Evolutionary conservation across 2,329 filamentous ascomycete species (phyloP), one percentile per base, ranked within the genome.

Genomic region (Fusarium pseudoanthophilum): DNA sequence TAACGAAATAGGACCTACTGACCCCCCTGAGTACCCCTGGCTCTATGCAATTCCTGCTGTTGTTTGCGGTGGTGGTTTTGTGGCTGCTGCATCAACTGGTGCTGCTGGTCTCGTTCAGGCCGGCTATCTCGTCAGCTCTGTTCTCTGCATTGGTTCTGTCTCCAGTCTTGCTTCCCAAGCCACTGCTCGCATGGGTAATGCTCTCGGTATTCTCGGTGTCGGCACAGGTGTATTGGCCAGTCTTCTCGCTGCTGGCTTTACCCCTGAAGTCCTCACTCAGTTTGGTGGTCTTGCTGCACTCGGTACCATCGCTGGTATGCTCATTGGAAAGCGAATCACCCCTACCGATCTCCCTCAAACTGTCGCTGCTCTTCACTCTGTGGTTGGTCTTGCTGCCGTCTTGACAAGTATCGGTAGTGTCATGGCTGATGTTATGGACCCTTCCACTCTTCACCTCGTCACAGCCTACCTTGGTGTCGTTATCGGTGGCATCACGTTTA

Each of bases 401-500:
- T 82, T 97, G 76, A 97, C 95, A 4, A 96, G 93, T 77, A 93
- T 96, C 71, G 95, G 94, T 55, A 95, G 93, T 73, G 93, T 97
- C 24, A 90, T 97, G 87, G 90, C 90, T 21, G 88, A 93, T 75
- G 86, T 95, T 13, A 85, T 88, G 18, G 87, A 94, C 75, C 87
- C 94, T 20, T 91, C 93, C 2, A 95, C 91, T 9, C 84, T 97
- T 15, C 95, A 97, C 78, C 88, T 97, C 78, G 93, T 97, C 4
- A 95, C 93, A 5, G 94, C 92, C 0, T 97, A 97, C 77, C 84
- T 97, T 1, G 95, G 94, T 57, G 94, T 97, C 11, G 84, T 97
- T 1, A 97, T 97, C 60, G 93, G 90, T 73, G 95, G 95, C 62
- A 91, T 97, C 39, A 97, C 95, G 1, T 97, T 97, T 79, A 97